These are phyloP conservation scores for Chaetomiaceae sp. DNA, from an alignment of 2,329 filamentous ascomycete genomes.

Conservation along the genomic window DNA sequence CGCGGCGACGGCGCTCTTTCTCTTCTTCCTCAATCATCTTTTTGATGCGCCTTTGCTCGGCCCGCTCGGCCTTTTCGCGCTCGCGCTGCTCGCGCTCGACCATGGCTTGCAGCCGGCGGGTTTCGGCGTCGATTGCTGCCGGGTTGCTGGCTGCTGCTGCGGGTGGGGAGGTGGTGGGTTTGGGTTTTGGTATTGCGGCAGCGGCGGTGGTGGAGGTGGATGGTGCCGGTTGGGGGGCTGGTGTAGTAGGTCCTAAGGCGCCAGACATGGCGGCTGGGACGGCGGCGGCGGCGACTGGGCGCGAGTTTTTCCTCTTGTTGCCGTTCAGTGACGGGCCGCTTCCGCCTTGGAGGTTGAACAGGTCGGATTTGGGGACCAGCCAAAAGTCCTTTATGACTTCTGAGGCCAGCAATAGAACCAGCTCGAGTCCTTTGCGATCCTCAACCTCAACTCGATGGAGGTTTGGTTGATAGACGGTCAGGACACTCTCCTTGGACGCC, in stretches of 20 bases:
- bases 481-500: slow-evolving; percentile 54
- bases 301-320: slow-evolving; percentile 42
- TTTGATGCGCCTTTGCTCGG: slow-evolving; percentile 55
- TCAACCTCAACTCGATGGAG: slow-evolving; percentile 86
- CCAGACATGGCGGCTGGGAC: slow-evolving; percentile 38
- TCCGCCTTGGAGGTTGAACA: slow-evolving; percentile 69
- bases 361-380: slow-evolving; percentile 61
- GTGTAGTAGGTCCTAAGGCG: slow-evolving; percentile 35
- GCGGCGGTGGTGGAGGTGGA: slow-evolving; percentile 40
- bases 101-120: slow-evolving; percentile 61
- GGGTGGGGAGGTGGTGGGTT: slow-evolving; percentile 37
- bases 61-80: slow-evolving; percentile 50
- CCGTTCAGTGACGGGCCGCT: slow-evolving; percentile 24
- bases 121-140: slow-evolving; percentile 67
- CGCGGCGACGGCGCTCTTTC: slow-evolving; percentile 50
- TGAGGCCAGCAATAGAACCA: slow-evolving; percentile 64
- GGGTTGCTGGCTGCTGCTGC: slow-evolving; percentile 26
- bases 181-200: slow-evolving; percentile 36
- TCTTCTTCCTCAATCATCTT: slow-evolving; percentile 65
- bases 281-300: slow-evolving; percentile 31
- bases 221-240: slow-evolving; percentile 32
- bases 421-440: slow-evolving; percentile 87
- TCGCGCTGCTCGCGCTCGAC: slow-evolving; percentile 56
- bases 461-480: slow-evolving; percentile 93
- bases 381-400: slow-evolving; percentile 64